Evolutionary conservation across 495 filamentous ascomycete species (phyloP).

Genomic region (Patellaria atrata): DNA sequence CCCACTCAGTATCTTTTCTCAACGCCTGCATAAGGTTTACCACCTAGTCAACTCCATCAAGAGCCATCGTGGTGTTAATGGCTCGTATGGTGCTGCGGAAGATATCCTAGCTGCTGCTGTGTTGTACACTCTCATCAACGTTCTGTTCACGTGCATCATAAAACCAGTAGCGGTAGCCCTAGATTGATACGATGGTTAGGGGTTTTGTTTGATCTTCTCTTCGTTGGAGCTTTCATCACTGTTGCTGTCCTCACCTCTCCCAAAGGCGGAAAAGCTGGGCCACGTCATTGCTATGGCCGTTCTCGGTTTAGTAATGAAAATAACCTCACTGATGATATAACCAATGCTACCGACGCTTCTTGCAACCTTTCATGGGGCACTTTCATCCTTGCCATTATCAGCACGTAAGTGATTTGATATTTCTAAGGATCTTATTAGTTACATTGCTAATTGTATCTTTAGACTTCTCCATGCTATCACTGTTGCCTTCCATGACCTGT

Average conservation of each 20-base stretch:
- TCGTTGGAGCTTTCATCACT: conserved; percentile 27
- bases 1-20: conserved; percentile 28
- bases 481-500: conserved; percentile 16
- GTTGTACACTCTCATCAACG: conserved; percentile 22
- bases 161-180: conserved; percentile 10
- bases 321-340: conserved; percentile 2
- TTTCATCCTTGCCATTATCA: conserved; percentile 19
- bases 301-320: not conserved
- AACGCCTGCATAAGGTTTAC: conserved; percentile 25
- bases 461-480: conserved; percentile 19
- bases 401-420: conserved; percentile 21
- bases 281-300: conserved; percentile 10
- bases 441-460: conserved; percentile 1
- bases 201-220: conserved; percentile 20
- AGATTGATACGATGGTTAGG: conserved; percentile 21
- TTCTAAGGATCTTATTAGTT: not conserved
- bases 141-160: conserved; percentile 13
- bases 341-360: conserved; percentile 1
- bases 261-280: conserved; percentile 18
- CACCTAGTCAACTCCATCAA: conserved; percentile 16
- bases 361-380: conserved; percentile 19
- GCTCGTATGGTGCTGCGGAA: conserved; percentile 23
- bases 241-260: conserved; percentile 25
- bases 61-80: conserved; percentile 11
- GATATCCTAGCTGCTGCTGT: conserved; percentile 27